phyloP scores from a whole-genome alignment of 495 filamentous ascomycete species.

The Cercophora sp. region DNA sequence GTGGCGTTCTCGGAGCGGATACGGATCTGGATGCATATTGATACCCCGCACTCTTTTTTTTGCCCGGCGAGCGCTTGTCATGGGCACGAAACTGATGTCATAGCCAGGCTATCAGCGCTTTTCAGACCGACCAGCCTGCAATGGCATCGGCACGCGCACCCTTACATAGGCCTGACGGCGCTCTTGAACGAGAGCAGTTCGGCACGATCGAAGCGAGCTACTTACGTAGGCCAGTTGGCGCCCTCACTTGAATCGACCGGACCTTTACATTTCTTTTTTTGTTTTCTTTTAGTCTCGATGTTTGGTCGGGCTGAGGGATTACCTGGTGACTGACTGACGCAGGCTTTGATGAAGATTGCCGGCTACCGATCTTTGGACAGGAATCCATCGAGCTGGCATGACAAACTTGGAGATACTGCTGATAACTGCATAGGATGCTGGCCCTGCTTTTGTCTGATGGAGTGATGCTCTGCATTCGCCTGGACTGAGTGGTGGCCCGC shows the following conservation, averaged over 20 bases:
- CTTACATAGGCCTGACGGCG: slow-evolving; percentile 18
- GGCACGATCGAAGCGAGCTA: no score
- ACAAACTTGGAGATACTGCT: slow-evolving; percentile 1
- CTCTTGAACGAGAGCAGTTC: no score
- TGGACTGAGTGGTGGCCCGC: no score
- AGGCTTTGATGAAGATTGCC: neutral
- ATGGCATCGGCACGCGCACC: neutral
- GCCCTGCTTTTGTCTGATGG: no score
- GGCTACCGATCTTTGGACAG: neutral
- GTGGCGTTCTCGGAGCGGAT: neutral
- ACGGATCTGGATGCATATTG: slow-evolving; percentile 6
- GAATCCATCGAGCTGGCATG: neutral
- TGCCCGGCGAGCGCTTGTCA: no score
- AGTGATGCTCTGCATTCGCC: no score
- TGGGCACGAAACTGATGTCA: no score
- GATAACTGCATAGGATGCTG: no score
- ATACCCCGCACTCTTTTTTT: neutral
- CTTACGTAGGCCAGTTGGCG: no score
- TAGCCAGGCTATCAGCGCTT: no score
- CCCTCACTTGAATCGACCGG: slow-evolving; percentile 14
- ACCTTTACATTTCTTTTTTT: slow-evolving; percentile 9
- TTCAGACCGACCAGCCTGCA: slow-evolving; percentile 6
- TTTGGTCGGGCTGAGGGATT: no score
- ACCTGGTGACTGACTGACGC: slow-evolving; percentile 12
- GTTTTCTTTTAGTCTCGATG: no score